Base-by-base conservation (phyloP, 768 basidiomycete species). In the Astraeus odoratus region DNA sequence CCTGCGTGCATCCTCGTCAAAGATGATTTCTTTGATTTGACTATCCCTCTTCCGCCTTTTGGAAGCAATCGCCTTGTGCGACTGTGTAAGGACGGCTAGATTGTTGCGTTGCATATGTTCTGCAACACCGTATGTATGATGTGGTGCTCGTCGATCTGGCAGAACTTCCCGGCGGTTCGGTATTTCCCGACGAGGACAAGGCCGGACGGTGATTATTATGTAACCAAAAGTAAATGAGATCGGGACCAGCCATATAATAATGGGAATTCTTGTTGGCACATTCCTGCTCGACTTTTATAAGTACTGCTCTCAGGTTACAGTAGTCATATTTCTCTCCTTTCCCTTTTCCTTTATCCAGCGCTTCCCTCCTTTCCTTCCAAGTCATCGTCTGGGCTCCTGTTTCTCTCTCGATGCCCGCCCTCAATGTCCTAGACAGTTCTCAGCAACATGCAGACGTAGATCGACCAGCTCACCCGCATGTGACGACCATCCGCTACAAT, bases 1-100 rank as follows among this genome's bases (percentile, higher is more conserved):
- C 91, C 78, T 77, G 54, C 92, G 73, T 1, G 88, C 88, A 29
- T 78, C 75, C 33, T 96, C 92, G 59, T 96, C 89, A 57, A 96
- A 96, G 6, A 91, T 56, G 46, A 96, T 65, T 58, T 91, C 81
- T 53, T 83, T 82, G 44, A 93, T 67, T 65, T 92, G 86, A 1
- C 75, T 71, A 46, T 70, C 68, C 52, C 73, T 82, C 31, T 77
- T 77, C 31, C 75, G 75, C 57, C 76, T 82, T 61, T 89, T 89
- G 22, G 80, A 73, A 1, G 81, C 79, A 49, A 83, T 67, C 38
- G 74, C 78, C 24, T 64, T 68, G 63, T 83, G 80, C 18, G 83
- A 79, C 31, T 68, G 71, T 10, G 85, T 86, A 56, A 88, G 77
- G 38, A 71, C 51, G 29, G 73, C 53, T 52, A 81, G 45, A 63